Evolutionary conservation across 257 asterid species (phyloP), one percentile per base, ranked within the genome.

Genomic region (Agastache rugosa): DNA sequence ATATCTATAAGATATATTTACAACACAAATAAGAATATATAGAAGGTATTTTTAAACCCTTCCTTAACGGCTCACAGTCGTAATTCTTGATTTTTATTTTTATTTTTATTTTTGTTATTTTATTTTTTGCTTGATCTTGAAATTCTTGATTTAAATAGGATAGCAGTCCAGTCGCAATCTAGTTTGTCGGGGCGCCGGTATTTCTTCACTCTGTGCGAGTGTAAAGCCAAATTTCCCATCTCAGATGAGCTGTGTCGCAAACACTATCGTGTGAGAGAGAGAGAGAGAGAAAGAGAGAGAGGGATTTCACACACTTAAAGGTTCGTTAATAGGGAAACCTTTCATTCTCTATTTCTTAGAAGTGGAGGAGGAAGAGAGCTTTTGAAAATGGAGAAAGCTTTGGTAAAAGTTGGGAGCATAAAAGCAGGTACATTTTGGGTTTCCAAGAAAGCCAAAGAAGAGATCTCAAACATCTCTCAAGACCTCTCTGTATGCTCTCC

Each of bases 361-460:
- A 11, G 55, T 25, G 37, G 6, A 22, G 37, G 16, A 41, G 27
- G 11, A 10, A 44, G 76, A 16, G 66, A 53, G 68, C 37, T 20
- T 47, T 17, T 23, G 48, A 15, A 83, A 58, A 86, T 93, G 98
- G 98, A 93, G 91, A 93, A 90, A 83, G 96, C 97, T 37, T 70
- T 93, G 83, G 82, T 85, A 4, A 93, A 83, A 87, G 96, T 90
- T 22, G 97, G 89, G 50, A 93, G 97, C 90, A 62, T 93, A 8
- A 93, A 93, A 82, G 86, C 96, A 23, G 78, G 93, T 47, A 85
- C 97, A 76, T 91, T 91, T 63, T 91, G 97, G 97, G 94, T 93
- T 67, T 93, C 97, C 60, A 87, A 90, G 87, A 93, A 90, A 83
- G 96, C 97, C 73, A 93, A 91, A 83, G 86, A 91, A 85, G 98